Conservation (phyloP, 164 flowering plant genomes). For the Brasenia schreberi region DNA sequence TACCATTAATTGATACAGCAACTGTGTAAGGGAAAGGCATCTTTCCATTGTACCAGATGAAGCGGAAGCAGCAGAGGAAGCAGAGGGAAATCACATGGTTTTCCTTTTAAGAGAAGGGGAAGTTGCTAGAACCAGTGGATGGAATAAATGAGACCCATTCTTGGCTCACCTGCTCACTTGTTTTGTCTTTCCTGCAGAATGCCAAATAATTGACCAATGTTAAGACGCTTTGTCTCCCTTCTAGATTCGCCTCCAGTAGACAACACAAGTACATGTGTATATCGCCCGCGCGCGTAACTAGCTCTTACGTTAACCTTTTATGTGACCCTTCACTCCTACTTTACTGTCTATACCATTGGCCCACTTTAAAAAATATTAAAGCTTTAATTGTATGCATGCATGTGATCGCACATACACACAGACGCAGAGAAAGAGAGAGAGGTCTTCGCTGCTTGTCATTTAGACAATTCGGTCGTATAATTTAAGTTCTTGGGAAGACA, state of each 20-base stretch:
- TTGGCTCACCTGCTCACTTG: slow-evolving; percentile 15
- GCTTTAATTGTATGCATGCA: background rate
- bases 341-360: background rate
- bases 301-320: background rate
- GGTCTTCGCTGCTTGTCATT: background rate
- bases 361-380: too few species aligned
- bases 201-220: background rate
- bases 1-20: background rate
- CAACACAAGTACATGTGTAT: background rate
- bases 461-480: background rate
- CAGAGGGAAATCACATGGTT: slow-evolving; percentile 29
- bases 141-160: slow-evolving; percentile 34
- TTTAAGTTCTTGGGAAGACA: too few species aligned
- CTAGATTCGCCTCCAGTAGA: background rate
- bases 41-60: background rate
- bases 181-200: slow-evolving; percentile 34
- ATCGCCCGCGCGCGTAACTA: background rate
- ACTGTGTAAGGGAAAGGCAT: background rate
- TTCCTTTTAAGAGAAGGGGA: slow-evolving; percentile 21
- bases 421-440: background rate
- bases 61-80: slow-evolving; percentile 4
- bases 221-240: background rate
- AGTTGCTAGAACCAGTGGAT: slow-evolving; percentile 29
- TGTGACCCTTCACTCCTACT: background rate
- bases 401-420: background rate